Percentiles rank a stretch among this genome's conserved stretches.
Conservation (phyloP, 345 rosid species). For the Lenwebbia sp. region DNA sequence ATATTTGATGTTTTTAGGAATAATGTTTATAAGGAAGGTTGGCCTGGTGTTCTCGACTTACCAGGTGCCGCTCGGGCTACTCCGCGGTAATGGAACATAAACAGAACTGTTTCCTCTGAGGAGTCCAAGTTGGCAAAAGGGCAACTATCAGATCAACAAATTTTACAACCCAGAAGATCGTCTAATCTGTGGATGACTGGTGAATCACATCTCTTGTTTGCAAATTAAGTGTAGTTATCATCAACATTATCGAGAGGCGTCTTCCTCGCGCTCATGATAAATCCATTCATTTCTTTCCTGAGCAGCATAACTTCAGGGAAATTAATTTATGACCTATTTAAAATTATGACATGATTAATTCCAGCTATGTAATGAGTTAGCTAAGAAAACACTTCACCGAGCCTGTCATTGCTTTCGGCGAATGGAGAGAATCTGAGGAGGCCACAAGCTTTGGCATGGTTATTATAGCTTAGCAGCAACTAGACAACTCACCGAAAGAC, state of each 20-base stretch:
- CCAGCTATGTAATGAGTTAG: no score
- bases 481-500: no score
- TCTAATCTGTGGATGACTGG: background rate
- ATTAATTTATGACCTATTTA: no score
- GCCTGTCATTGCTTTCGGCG: no score
- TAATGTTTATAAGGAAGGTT: no score
- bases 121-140: slow-evolving; percentile 4
- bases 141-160: background rate
- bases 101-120: slow-evolving; percentile 20
- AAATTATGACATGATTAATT: no score
- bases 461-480: no score
- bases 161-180: background rate
- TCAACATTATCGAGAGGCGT: background rate
- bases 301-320: slow-evolving; percentile 86
- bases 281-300: slow-evolving; percentile 63
- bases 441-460: no score
- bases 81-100: slow-evolving; percentile 56
- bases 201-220: background rate
- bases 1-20: background rate
- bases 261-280: background rate
- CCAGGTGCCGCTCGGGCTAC: no score
- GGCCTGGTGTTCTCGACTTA: no score
- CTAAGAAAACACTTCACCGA: no score
- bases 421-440: no score
- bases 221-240: slow-evolving; percentile 3